These are phyloP conservation scores for Eugenia klotzschiana DNA, from an alignment of 441 rosid genomes.

Conservation along the genomic window DNA sequence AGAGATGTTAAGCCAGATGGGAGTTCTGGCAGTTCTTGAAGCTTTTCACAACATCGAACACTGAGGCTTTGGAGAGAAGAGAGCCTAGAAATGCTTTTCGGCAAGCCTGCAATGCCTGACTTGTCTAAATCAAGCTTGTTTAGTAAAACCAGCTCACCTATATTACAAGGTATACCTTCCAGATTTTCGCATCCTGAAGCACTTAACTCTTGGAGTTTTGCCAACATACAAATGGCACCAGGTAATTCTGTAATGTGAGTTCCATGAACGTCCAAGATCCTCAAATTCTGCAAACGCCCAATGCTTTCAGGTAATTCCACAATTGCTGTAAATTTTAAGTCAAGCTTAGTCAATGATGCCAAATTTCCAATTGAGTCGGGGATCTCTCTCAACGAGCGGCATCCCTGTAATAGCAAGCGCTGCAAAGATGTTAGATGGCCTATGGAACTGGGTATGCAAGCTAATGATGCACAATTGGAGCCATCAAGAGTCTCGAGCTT, in stretches of 20 bases:
- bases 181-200: neutral
- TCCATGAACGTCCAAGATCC: neutral
- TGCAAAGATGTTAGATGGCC: neutral
- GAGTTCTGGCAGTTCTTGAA: neutral
- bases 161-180: rapidly evolving
- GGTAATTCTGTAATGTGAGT: neutral
- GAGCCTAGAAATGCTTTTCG: neutral
- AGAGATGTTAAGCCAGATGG: neutral
- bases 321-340: neutral
- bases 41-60: rapidly evolving
- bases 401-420: neutral
- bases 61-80: neutral
- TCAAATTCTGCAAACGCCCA: neutral
- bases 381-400: neutral
- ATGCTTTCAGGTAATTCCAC: neutral
- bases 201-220: neutral
- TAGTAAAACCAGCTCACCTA: rapidly evolving
- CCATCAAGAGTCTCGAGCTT: neutral
- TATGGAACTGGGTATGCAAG: rapidly evolving
- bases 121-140: neutral
- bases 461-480: rapidly evolving
- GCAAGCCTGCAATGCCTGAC: neutral
- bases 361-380: neutral
- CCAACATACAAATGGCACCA: neutral
- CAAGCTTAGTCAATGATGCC: too few relatives aligned